Percentiles rank a stretch among this genome's conserved stretches.
Evolutionary conservation across 352 stramenopile genomes (phyloP).

Genomic region (Blastocystis sp.): DNA sequence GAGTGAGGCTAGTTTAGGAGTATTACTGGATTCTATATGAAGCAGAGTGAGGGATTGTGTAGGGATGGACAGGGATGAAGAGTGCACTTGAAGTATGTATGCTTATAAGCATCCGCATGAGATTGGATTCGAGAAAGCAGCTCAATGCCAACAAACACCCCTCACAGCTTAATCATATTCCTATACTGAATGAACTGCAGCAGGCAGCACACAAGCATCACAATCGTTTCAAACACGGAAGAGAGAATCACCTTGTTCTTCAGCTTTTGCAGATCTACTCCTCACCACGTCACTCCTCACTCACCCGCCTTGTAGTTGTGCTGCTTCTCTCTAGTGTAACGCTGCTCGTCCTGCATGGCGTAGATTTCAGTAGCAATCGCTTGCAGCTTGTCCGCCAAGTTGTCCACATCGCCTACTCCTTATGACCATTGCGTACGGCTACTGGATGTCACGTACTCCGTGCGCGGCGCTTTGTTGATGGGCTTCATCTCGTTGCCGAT

Average conservation of each 20-base stretch:
- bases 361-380: constrained; percentile 36
- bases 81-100: too few relatives aligned
- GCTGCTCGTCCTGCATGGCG: constrained; percentile 56
- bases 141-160: neutral
- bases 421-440: neutral
- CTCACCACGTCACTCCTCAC: neutral
- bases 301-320: constrained; percentile 44
- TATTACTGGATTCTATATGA: too few relatives aligned
- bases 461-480: constrained; percentile 9
- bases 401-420: constrained; percentile 45
- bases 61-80: too few relatives aligned
- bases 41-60: too few relatives aligned
- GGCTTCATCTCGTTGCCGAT: constrained; percentile 27
- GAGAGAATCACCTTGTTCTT: constrained; percentile 48
- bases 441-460: constrained; percentile 38
- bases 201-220: constrained; percentile 51
- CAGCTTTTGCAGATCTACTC: constrained; percentile 47
- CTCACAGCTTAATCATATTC: constrained; percentile 29
- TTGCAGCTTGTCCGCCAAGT: constrained; percentile 45
- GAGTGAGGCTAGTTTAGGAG: too few relatives aligned
- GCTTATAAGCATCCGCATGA: too few relatives aligned
- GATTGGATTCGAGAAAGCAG: too few relatives aligned
- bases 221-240: constrained; percentile 49
- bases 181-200: constrained; percentile 51
- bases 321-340: constrained; percentile 44